Percentiles rank a stretch among this genome's conserved stretches.
Conservation (phyloP, 768 basidiomycete species). For the Xerocomus spinulosus region DNA sequence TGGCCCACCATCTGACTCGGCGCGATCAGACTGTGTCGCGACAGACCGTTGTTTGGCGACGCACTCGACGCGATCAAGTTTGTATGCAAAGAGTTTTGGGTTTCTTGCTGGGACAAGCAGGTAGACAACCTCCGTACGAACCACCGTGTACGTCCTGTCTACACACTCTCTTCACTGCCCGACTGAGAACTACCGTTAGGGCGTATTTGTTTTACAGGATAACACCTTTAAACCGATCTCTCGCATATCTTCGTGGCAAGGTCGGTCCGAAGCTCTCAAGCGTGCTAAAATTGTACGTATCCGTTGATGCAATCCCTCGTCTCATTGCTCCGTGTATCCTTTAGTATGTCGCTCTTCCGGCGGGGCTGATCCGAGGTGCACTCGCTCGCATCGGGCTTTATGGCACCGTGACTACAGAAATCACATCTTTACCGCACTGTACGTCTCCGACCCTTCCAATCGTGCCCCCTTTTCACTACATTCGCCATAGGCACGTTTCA, state of each 20-base stretch:
- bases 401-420: slow-evolving; percentile 72
- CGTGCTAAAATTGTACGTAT: slow-evolving; percentile 65
- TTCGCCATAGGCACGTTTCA: slow-evolving; percentile 67
- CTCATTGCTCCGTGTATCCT: too few species aligned
- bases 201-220: slow-evolving; percentile 91
- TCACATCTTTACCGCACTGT: slow-evolving; percentile 85
- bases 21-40: slow-evolving; percentile 67
- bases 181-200: slow-evolving; percentile 41
- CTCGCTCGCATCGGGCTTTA: slow-evolving; percentile 73
- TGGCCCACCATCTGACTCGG: background rate
- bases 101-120: slow-evolving; percentile 88
- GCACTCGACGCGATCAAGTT: slow-evolving; percentile 92
- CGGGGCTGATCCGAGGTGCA: slow-evolving; percentile 81
- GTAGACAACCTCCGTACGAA: slow-evolving; percentile 95
- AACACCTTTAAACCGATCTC: slow-evolving; percentile 83
- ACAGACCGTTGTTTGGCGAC: slow-evolving; percentile 70
- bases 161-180: background rate
- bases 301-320: too few species aligned
- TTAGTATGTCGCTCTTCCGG: slow-evolving; percentile 81
- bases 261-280: slow-evolving; percentile 66
- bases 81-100: slow-evolving; percentile 95
- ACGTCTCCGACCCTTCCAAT: slow-evolving; percentile 20
- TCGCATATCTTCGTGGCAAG: slow-evolving; percentile 77
- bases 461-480: background rate
- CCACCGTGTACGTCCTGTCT: slow-evolving; percentile 62